Evolutionary conservation across 2,329 filamentous ascomycete genomes (phyloP).

Genomic region (Cytospora mali): DNA sequence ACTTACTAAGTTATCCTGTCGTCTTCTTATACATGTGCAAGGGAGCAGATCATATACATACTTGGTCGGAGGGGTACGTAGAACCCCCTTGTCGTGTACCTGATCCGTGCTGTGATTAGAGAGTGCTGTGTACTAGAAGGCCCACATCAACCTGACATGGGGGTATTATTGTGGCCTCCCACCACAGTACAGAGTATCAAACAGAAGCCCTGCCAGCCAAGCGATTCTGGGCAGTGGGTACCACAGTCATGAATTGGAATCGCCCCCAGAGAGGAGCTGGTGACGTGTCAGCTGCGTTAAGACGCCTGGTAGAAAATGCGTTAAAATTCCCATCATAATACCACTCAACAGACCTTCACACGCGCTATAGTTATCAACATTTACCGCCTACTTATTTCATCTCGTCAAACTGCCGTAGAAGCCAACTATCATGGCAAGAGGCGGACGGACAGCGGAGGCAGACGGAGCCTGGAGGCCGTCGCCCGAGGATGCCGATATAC

Average conservation of each 20-base stretch:
- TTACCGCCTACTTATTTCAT: neutral
- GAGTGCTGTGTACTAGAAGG: too few relatives aligned
- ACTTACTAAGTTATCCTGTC: too few relatives aligned
- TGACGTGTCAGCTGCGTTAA: conserved; percentile 19
- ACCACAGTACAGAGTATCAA: neutral
- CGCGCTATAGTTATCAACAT: neutral
- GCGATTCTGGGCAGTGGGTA: conserved; percentile 21
- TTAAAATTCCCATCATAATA: neutral
- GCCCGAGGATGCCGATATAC: conserved; percentile 17
- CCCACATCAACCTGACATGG: too few relatives aligned
- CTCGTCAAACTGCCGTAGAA: too few relatives aligned
- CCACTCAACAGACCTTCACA: conserved; percentile 1
- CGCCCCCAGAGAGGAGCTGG: conserved; percentile 14
- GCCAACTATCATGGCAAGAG: conserved; percentile 17
- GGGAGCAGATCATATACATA: too few relatives aligned
- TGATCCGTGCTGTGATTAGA: too few relatives aligned
- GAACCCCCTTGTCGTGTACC: too few relatives aligned
- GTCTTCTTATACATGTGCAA: too few relatives aligned
- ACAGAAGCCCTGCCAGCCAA: conserved; percentile 13
- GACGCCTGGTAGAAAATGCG: neutral
- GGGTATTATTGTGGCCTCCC: too few relatives aligned
- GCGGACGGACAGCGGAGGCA: conserved; percentile 15
- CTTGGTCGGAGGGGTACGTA: too few relatives aligned
- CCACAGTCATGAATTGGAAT: conserved; percentile 11
- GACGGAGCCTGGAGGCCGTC: conserved; percentile 24